phyloP scores from a whole-genome alignment of 257 asterid species.

The Petunia axillaris region DNA sequence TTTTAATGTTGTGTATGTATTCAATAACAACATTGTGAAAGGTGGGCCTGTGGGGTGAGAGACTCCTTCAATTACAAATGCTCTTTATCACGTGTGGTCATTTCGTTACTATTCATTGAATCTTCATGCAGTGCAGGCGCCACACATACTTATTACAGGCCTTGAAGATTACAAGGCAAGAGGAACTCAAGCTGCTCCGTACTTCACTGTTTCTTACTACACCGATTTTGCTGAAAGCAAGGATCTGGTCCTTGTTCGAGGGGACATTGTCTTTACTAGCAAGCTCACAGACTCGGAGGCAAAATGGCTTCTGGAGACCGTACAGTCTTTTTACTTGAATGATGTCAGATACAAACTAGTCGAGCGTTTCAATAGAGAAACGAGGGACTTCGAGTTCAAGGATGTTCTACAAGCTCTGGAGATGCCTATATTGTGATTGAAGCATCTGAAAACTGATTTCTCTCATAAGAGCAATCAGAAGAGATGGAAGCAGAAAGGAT shows the following conservation, averaged over 20 bases:
- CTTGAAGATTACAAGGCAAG: slow-evolving; percentile 95
- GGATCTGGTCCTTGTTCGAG: slow-evolving; percentile 83
- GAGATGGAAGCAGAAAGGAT: not conserved
- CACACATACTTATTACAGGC: slow-evolving; percentile 91
- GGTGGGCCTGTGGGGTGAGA: not conserved
- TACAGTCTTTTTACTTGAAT: slow-evolving; percentile 83
- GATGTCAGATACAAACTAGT: slow-evolving; percentile 86
- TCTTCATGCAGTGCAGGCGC: slow-evolving; percentile 73
- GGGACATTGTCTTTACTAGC: slow-evolving; percentile 87
- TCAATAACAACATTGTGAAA: not conserved
- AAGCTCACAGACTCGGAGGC: slow-evolving; percentile 85
- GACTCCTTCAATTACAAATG: not conserved
- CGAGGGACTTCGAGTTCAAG: slow-evolving; percentile 86
- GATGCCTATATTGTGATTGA: slow-evolving; percentile 69
- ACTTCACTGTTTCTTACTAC: slow-evolving; percentile 75
- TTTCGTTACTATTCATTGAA: slow-evolving; percentile 3
- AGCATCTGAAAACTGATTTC: not conserved
- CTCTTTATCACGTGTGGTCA: not conserved
- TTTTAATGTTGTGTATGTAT: not conserved
- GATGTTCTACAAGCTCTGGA: slow-evolving; percentile 79
- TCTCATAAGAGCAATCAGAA: not conserved
- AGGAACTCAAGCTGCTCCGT: slow-evolving; percentile 97
- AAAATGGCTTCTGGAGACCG: slow-evolving; percentile 84
- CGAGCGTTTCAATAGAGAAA: slow-evolving; percentile 79
- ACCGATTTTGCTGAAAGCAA: slow-evolving; percentile 86